Percentiles rank a stretch among this genome's conserved stretches.
Conservation (phyloP, 2,329 filamentous ascomycete genomes). For the Phialemonium atrogriseum region DNA sequence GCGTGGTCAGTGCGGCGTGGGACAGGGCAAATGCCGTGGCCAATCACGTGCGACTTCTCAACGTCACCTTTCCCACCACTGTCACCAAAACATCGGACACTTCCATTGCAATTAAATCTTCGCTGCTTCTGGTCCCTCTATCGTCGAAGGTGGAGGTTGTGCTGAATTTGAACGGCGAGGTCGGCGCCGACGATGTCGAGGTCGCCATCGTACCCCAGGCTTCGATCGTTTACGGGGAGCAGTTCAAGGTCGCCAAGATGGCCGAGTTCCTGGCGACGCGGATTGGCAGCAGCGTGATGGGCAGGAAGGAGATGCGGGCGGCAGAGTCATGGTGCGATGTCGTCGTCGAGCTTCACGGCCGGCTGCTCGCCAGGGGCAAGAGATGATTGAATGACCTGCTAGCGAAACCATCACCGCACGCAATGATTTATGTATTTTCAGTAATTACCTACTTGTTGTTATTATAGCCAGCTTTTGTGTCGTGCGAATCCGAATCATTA, state of each 20-base stretch:
- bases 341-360: constrained; percentile 45
- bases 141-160: constrained; percentile 60
- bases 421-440: too few relatives aligned
- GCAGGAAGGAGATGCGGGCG: constrained; percentile 23
- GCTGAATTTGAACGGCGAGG: constrained; percentile 44
- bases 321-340: constrained; percentile 44
- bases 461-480: too few relatives aligned
- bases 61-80: constrained; percentile 55
- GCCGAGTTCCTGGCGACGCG: constrained; percentile 57
- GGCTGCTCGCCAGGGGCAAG: constrained; percentile 49
- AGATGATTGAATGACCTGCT: too few relatives aligned
- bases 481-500: too few relatives aligned
- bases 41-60: constrained; percentile 52
- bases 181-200: constrained; percentile 36
- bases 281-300: constrained; percentile 30
- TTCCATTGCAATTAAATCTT: constrained; percentile 51
- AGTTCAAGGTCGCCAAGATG: constrained; percentile 69
- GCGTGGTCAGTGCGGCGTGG: constrained; percentile 56
- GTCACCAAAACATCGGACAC: constrained; percentile 58
- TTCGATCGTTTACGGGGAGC: constrained; percentile 66
- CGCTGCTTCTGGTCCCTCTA: constrained; percentile 54
- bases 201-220: constrained; percentile 47
- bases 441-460: too few relatives aligned
- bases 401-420: too few relatives aligned
- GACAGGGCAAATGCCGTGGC: constrained; percentile 51